These are phyloP conservation scores for Penicillium sp. DNA, from an alignment of 2,329 filamentous ascomycete genomes.

Conservation along the genomic window DNA sequence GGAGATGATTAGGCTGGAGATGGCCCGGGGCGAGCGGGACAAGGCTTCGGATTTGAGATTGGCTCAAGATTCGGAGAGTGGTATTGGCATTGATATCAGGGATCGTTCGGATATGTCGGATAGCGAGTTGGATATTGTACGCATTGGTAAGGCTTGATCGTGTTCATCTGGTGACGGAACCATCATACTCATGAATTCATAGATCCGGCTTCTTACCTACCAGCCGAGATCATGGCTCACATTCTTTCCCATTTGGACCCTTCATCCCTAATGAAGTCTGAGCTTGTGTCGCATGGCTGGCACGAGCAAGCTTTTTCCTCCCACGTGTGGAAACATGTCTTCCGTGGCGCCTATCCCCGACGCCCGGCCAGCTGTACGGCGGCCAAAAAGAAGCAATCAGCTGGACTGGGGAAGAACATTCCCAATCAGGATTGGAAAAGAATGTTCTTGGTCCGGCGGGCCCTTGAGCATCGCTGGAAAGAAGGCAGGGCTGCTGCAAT, in stretches of 20 bases:
- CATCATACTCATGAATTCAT: conserved; percentile 11
- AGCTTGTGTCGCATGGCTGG: conserved; percentile 59
- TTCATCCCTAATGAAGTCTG: conserved; percentile 53
- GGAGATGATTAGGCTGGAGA: conserved; percentile 16
- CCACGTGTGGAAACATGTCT: conserved; percentile 63
- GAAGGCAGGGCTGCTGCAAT: conserved; percentile 73
- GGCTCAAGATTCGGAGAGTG: conserved; percentile 48
- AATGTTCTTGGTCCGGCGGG: conserved; percentile 73
- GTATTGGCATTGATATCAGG: conserved; percentile 47
- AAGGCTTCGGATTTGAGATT: conserved; percentile 32
- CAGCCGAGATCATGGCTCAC: conserved; percentile 57
- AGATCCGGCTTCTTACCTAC: conserved; percentile 56
- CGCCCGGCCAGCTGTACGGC: conserved; percentile 37
- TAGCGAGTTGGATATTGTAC: conserved; percentile 36
- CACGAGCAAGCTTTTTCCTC: conserved; percentile 53
- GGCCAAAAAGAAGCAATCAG: conserved; percentile 50
- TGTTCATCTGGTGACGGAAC: not conserved
- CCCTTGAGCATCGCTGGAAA: conserved; percentile 77
- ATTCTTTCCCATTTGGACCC: conserved; percentile 61
- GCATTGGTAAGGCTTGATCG: conserved; percentile 32
- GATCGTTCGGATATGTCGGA: conserved; percentile 38
- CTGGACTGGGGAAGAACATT: conserved; percentile 52
- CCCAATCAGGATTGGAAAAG: conserved; percentile 78
- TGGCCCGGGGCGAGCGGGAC: conserved; percentile 33
- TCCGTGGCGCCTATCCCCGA: conserved; percentile 54